Evolutionary conservation across 108 stramenopile species (phyloP), one percentile per base, ranked within the genome.

Genomic region (Skeletonema menzelii): DNA sequence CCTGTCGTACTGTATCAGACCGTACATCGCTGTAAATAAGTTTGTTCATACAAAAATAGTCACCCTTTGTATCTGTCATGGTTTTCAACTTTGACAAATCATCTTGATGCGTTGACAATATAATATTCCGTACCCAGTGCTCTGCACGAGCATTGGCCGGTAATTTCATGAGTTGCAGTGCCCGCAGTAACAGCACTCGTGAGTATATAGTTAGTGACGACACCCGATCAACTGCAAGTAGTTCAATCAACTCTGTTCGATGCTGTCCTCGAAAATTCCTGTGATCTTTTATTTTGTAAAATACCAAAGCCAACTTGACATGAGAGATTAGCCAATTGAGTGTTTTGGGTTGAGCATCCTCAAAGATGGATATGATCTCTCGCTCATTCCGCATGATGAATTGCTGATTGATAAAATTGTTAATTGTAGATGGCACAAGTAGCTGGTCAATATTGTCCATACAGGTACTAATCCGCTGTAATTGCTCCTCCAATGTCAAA

Each of bases 201-300:
- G 86, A 85, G 31, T 79, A 69, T 61, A 94, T 85, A 27, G 87
- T 88, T 47, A 97, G 70, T 1, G 80, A 88, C 4, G 95, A 84
- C 8, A 97, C 65, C 58, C 95, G 79, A 53, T 96, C 91, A 19
- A 94, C 86, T 1, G 95, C 94, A 5, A 97, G 78, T 31, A 97
- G 60, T 69, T 96, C 84, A 67, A 95, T 90, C 2, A 97, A 60
- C 65, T 94, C 89, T 7, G 95, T 95, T 17, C 97, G 88, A 70
- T 95, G 88, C 56, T 92, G 88, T 22, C 91, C 90, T 2, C 84
- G 63, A 73, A 91, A 93, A 72, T 87, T 86, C 0, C 91, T 76
- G 79, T 96, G 95, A 70, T 96, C 95, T 69, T 99, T 99, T 44
- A 99, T 87, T 79, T 99, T 99, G 85, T 99, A 99, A 70, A 99